Conservation (phyloP, 129 eudicot genomes). For the Ambrosia artemisiifolia region DNA sequence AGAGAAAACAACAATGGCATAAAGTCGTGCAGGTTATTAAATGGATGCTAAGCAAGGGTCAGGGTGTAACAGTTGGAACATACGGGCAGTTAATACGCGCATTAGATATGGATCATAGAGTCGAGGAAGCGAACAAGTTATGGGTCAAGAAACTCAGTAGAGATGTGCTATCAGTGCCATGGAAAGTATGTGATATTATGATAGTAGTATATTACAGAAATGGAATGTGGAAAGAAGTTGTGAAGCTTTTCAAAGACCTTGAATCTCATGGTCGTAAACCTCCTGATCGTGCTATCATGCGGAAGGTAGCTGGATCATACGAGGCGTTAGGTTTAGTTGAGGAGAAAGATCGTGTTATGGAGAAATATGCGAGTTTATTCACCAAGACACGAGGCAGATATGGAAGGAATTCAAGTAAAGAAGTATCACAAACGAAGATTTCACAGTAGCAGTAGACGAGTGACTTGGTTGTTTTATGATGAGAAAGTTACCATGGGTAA, state of each 20-base stretch:
- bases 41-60: conserved; percentile 97
- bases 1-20: conserved; percentile 76
- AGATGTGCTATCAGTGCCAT: conserved; percentile 65
- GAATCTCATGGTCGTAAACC: conserved; percentile 72
- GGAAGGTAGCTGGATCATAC: conserved; percentile 71
- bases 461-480: not conserved
- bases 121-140: conserved; percentile 67
- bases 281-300: conserved; percentile 48
- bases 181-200: conserved; percentile 75
- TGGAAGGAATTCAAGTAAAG: conserved; percentile 26
- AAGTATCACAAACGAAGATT: conserved; percentile 5
- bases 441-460: not conserved
- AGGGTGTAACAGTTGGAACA: conserved; percentile 70
- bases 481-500: not conserved
- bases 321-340: conserved; percentile 67
- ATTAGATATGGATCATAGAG: conserved; percentile 78
- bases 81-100: conserved; percentile 82
- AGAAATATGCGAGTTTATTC: conserved; percentile 57
- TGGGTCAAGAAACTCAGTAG: conserved; percentile 77
- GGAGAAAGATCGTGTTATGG: conserved; percentile 61
- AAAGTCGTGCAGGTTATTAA: conserved; percentile 75
- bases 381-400: conserved; percentile 28
- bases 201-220: conserved; percentile 72
- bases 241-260: conserved; percentile 62
- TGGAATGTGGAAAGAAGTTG: conserved; percentile 64